Base-by-base conservation (phyloP, 495 filamentous ascomycete species). In the Paragyromitra xinjiangensis region DNA sequence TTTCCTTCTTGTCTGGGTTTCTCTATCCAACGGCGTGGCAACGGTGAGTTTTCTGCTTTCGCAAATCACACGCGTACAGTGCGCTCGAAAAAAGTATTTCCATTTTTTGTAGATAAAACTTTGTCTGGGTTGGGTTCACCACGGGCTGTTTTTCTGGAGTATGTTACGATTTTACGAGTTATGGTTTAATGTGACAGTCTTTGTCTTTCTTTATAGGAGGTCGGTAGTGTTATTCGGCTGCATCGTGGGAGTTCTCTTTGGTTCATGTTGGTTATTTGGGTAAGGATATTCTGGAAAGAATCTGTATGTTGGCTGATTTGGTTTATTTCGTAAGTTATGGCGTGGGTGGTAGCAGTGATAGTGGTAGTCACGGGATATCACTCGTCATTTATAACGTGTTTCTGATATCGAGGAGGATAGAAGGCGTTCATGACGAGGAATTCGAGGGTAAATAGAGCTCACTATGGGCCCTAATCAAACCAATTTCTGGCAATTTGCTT, bases 101-200 rank as follows among this genome's bases (percentile, higher is more conserved):
- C 53, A 16, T 29, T 59, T 45, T 48, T 9, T 61, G 42, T 73
- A 61, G n/a, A 61, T 72, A 77, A 66, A 61, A 73, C 51, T 71
- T 73, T 73, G 59, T 26, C 24, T 29, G 59, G 40, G 42, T 69
- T 44, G 56, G 56, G 26, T 37, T 59, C 37, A 56, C 53, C 22
- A 3, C 22, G 48, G 55, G 42, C 37, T 61, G 19, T 69, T 70
- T 71, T 39, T 39, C 61, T 37, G 56, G 65, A 16, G 44, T 53
- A 39, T 11, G 29, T 62, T 69, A 51, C 44, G 59, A 50, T 44
- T n/a, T 71, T 29, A 64, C 9, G 26, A 48, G 7, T 40, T 55
- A 26, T 65, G 39, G 70, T 24, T 71, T 69, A 29, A 59, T 39
- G 51, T n/a, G 51, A 24, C 34, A 53, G 6, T 61, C 39, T 34